These are phyloP conservation scores for Kwoniella shivajii DNA, from an alignment of 1,284 basidiomycete species.

Conservation along the genomic window DNA sequence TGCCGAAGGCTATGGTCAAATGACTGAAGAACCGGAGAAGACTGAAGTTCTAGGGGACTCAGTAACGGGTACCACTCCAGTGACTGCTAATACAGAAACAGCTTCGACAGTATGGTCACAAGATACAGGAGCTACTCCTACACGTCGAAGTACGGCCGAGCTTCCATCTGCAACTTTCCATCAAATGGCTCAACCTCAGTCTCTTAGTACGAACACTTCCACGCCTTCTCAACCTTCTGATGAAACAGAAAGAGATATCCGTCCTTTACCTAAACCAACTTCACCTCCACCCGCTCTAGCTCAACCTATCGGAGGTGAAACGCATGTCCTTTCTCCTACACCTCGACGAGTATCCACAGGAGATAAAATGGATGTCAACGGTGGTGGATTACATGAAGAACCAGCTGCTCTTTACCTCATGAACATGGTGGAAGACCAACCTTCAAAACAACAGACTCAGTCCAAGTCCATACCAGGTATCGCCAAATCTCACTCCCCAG, in stretches of 20 bases:
- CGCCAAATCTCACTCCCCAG: slow-evolving; percentile 11
- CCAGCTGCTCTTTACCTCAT: slow-evolving; percentile 50
- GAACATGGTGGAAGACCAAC: slow-evolving; percentile 50
- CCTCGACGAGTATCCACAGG: slow-evolving; percentile 35
- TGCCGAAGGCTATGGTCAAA: slow-evolving; percentile 10
- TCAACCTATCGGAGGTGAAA: slow-evolving; percentile 1
- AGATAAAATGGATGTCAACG: slow-evolving; percentile 11
- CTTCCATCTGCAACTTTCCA: slow-evolving; percentile 1
- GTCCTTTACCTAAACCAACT: neutral
- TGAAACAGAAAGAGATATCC: neutral
- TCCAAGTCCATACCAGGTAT: neutral
- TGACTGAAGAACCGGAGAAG: slow-evolving; percentile 19
- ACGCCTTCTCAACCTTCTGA: slow-evolving; percentile 2
- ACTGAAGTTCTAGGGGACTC: neutral
- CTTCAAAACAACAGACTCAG: slow-evolving; percentile 5
- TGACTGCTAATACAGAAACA: slow-evolving; percentile 20
- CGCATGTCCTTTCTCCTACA: slow-evolving; percentile 30
- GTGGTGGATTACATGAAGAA: slow-evolving; percentile 37
- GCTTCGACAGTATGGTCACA: slow-evolving; percentile 32
- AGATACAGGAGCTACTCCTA: slow-evolving; percentile 24
- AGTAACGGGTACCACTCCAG: neutral
- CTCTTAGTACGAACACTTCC: neutral
- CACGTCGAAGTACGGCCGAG: slow-evolving; percentile 7
- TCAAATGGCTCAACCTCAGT: neutral
- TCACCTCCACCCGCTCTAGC: slow-evolving; percentile 11